Evolutionary conservation across 2,329 filamentous ascomycete genomes (phyloP), one percentile per base, ranked within the genome.

Genomic region (Talaromyces sp.): DNA sequence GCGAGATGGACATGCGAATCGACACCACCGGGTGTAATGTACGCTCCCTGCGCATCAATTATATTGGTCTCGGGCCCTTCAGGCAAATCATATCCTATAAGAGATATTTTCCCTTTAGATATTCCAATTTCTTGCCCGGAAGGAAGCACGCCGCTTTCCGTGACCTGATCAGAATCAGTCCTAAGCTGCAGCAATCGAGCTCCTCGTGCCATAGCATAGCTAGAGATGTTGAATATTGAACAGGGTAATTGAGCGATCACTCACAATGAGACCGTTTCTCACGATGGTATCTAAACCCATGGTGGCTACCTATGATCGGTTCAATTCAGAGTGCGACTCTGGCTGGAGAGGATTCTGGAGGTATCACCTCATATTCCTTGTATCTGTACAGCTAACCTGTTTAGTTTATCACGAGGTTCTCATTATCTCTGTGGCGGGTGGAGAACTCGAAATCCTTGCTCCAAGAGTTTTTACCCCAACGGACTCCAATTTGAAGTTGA

Each of bases 1-100:
- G 79, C 70, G 7, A 82, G 75, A 72, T 82, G 80, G 25, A 82
- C 80, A 69, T 83, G 80, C 6, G 78, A 77, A 68, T 83, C 80
- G 22, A 82, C 74, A n/a, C 80, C 79, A 50, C 79, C 79, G 57
- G 75, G 76, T 74, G 78, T 82, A 7, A 82, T 78, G 72, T 80
- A 81, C n/a, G 75, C 80, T 7, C 79, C 80, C 68, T 80, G 70
- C 15, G 79, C 80, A 81, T 82, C 67, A 54, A 68, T 63, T 39
- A 65, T 65, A 41, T 47, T 65, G 25, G 63, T 65, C 27, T 61
- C 58, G 43, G 58, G 41, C 3, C 49, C 50, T 45, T 61, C 50
- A 10, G 50, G 58, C 60, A 65, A 49, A 31, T 56, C 58, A 62
- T 56, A 49, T 49, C 63, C 63, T 37, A 65, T 65, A 39, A 61